Percentiles rank a stretch among this genome's conserved stretches.
Conservation (phyloP, 2,329 filamentous ascomycete genomes). For the Aspergillus sp. region DNA sequence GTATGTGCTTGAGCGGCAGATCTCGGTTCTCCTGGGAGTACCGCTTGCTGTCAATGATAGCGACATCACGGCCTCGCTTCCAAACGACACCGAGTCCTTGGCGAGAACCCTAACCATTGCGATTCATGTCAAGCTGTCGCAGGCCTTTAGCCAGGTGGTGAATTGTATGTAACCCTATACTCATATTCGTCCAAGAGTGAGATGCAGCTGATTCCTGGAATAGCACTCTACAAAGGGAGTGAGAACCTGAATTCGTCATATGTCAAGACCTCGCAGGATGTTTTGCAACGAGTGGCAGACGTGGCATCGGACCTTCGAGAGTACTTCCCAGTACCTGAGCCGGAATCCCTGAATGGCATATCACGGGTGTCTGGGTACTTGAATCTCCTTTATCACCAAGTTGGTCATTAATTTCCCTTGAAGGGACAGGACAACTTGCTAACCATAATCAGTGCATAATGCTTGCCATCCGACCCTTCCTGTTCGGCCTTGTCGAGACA, state of each 20-base stretch:
- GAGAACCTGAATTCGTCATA: not conserved
- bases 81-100: not conserved
- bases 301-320: conserved; percentile 4
- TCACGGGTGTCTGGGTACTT: conserved; percentile 8
- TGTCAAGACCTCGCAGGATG: conserved; percentile 2
- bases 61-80: conserved; percentile 2
- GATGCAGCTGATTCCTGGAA: not conserved
- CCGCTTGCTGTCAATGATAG: not conserved
- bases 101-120: not conserved
- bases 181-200: not conserved
- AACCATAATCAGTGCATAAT: conserved; percentile 1
- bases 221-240: conserved; percentile 3
- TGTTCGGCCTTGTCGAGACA: conserved; percentile 4
- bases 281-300: conserved; percentile 3
- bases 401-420: not conserved
- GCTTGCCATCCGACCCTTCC: conserved; percentile 5
- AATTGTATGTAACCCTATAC: not conserved
- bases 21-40: not conserved
- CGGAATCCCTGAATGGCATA: not conserved
- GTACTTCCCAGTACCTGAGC: conserved; percentile 1
- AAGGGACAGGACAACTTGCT: no score
- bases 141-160: conserved; percentile 1
- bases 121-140: conserved; percentile 4
- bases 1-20: conserved; percentile 7
- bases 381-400: conserved; percentile 6